Percentiles rank a stretch among this genome's conserved stretches.
Evolutionary conservation across 495 filamentous ascomycete species (phyloP).

Genomic region (Hyaloscypha hepaticicola): DNA sequence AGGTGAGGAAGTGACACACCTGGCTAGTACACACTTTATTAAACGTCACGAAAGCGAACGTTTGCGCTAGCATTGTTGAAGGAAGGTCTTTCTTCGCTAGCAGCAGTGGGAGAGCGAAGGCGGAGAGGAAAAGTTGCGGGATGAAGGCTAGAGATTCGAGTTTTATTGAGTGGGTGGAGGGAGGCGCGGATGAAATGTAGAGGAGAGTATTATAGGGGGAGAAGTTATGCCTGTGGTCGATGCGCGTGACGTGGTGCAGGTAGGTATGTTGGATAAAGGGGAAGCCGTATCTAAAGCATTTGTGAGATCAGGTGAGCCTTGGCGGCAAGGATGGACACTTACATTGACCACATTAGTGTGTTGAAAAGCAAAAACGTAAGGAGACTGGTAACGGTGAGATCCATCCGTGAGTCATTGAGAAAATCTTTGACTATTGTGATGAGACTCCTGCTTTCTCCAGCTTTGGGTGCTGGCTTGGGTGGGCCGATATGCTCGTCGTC

Average conservation of each 20-base stretch:
- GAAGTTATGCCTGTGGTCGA: conserved; percentile 98
- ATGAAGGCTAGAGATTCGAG: conserved; percentile 84
- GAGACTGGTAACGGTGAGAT: conserved; percentile 63
- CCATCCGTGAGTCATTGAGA: conserved; percentile 59
- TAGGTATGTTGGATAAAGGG: conserved; percentile 88
- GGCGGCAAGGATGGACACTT: conserved; percentile 34
- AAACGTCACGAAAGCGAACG: conserved; percentile 93
- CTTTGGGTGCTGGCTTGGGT: not conserved
- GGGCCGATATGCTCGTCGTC: conserved; percentile 48
- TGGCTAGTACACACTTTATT: conserved; percentile 99
- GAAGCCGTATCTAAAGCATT: conserved; percentile 55
- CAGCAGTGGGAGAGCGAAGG: conserved; percentile 70
- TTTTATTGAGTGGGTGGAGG: conserved; percentile 29
- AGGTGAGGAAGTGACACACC: conserved; percentile 46
- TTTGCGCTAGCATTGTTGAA: conserved; percentile 94
- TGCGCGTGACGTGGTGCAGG: conserved; percentile 85
- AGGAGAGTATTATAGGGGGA: conserved; percentile 92
- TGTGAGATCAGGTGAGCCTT: conserved; percentile 7
- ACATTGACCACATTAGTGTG: conserved; percentile 71
- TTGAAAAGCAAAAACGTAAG: conserved; percentile 72
- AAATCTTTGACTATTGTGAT: conserved; percentile 46
- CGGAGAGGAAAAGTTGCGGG: conserved; percentile 78
- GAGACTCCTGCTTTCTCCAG: conserved; percentile 15
- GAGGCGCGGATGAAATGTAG: conserved; percentile 71
- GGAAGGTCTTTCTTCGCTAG: conserved; percentile 83